A percentile compares a stretch with the other conserved stretches of the same genome.
Conservation (phyloP, 495 filamentous ascomycete species). For the Talaromyces nanjingensis region DNA sequence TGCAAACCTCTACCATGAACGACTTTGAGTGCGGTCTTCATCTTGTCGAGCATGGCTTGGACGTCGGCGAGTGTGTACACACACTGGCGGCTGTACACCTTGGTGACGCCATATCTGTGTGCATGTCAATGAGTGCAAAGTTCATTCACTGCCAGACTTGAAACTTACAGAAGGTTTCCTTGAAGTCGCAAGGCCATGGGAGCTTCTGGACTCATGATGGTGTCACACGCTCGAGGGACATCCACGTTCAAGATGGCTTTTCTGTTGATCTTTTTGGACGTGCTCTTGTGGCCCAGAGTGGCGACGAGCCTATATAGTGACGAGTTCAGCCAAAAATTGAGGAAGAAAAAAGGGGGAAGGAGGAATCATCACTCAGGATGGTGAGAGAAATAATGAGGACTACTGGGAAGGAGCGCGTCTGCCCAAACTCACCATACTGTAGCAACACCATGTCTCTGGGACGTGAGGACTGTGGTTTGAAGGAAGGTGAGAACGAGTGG, state of each 20-base stretch:
- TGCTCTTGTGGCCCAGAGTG: constrained; percentile 71
- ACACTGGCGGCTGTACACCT: constrained; percentile 82
- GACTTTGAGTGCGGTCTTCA: constrained; percentile 56
- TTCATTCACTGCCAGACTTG: constrained; percentile 2
- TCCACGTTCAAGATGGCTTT: constrained; percentile 87
- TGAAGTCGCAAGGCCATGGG: constrained; percentile 91
- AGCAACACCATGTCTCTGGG: constrained; percentile 80
- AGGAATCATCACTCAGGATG: not conserved
- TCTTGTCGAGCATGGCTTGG: constrained; percentile 65
- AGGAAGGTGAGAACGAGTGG: constrained; percentile 15
- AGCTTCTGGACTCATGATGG: constrained; percentile 74
- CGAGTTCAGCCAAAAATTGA: not conserved
- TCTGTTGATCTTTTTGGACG: constrained; percentile 67
- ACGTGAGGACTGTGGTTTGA: constrained; percentile 66
- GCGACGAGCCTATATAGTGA: constrained; percentile 68
- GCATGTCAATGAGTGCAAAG: not conserved
- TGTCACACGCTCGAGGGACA: constrained; percentile 76
- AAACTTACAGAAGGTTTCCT: constrained; percentile 67
- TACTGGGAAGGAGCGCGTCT: constrained; percentile 1
- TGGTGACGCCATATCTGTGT: constrained; percentile 66
- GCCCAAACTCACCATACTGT: constrained; percentile 72
- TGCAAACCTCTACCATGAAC: constrained; percentile 56
- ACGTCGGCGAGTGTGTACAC: constrained; percentile 77
- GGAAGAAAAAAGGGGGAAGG: not conserved
- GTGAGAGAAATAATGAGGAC: not conserved